Base-by-base conservation (phyloP, 2,329 filamentous ascomycete species). In the Fusarium stilboides region DNA sequence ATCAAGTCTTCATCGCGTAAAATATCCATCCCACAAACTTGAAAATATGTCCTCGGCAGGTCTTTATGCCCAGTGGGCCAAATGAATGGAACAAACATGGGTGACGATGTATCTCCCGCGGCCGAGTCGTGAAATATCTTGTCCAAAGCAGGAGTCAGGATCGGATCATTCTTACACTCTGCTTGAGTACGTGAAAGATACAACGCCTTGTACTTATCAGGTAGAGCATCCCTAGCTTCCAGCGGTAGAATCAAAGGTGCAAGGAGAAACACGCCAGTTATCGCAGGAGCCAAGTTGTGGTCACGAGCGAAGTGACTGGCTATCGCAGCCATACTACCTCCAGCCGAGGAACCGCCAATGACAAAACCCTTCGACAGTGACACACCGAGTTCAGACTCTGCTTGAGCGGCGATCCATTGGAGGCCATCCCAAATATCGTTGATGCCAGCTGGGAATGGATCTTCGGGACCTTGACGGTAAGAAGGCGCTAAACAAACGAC, bases 21-120 rank as follows among this genome's bases (percentile, higher is more conserved):
- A 1, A 57, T 44, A 8, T 57, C 56, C 51, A 57, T 45, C 4
- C 56, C 50, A 9, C 56, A 58, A 2, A 58, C 17, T 20, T 58
- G 56, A 3, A 58, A 45, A n/a, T 56, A 58, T 0, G 56, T 56
- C 6, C 7, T 56, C 0, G 56, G 56, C 4, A 58, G 20, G 6
- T 8, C 8, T 4, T 45, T 24, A 8, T 58, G 56, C 0, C 33
- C 50, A 7, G 24, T 57, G 14, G 50, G 24, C 31, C 51, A 58
- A 3, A 45, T 56, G 0, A 56, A 33, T 0, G 56, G 51, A 4
- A 56, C 33, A 5, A 58, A 58, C 1, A 56, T 15, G 1, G 33
- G 56, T 0, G 56, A 57, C 0, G 56, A 56, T 6, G 8, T 26
- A 8, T 58, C 24, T 2, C 56, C 50, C 12, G 33, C 39, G 3